phyloP scores from a whole-genome alignment of 164 flowering plant genomes.

The Nymphaea colorata region DNA sequence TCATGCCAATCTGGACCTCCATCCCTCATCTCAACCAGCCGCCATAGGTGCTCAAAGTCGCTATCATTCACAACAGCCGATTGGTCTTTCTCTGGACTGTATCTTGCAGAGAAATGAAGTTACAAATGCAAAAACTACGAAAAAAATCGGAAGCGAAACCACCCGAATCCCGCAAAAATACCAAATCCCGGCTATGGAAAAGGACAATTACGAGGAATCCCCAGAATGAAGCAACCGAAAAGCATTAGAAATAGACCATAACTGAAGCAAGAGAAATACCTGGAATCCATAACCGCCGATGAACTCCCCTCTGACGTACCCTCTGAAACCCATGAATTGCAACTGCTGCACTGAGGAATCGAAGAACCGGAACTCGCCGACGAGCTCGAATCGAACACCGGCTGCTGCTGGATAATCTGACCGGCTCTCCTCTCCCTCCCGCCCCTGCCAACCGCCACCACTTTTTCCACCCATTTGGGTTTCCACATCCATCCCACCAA shows the following conservation, averaged over 20 bases:
- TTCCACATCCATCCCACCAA: slow-evolving; percentile 84
- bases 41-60: slow-evolving; percentile 43
- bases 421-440: slow-evolving; percentile 1
- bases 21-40: slow-evolving; percentile 59
- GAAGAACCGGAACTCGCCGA: slow-evolving; percentile 30
- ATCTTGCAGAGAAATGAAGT: neutral
- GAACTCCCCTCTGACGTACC: slow-evolving; percentile 3
- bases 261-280: neutral
- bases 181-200: neutral
- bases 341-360: slow-evolving; percentile 39
- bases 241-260: neutral
- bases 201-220: neutral
- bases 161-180: neutral
- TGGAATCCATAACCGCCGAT: neutral
- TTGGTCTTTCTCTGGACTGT: slow-evolving; percentile 14
- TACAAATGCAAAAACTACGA: neutral
- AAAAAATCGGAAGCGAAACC: neutral
- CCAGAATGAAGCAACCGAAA: neutral
- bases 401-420: neutral
- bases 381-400: slow-evolving; percentile 10
- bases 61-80: slow-evolving; percentile 22
- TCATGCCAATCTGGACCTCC: slow-evolving; percentile 79
- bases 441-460: slow-evolving; percentile 4
- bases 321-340: slow-evolving; percentile 29
- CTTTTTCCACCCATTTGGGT: slow-evolving; percentile 61